Evolutionary conservation across 148 eudicot species (phyloP).

Genomic region (Camellia sinensis): DNA sequence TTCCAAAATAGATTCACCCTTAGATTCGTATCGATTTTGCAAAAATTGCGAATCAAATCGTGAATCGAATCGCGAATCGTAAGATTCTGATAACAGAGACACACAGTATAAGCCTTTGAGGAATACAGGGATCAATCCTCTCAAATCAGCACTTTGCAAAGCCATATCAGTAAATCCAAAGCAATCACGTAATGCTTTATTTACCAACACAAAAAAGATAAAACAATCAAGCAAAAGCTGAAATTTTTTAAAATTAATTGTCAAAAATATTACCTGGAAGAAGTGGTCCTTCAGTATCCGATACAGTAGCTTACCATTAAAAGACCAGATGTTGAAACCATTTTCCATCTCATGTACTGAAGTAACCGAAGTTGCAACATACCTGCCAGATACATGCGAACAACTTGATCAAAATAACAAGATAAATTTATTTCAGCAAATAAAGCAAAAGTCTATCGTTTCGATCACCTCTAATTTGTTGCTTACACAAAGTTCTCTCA

Average conservation of each 20-base stretch:
- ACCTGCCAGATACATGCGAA: constrained; percentile 38
- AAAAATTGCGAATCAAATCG: no score
- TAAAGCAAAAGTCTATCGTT: neutral
- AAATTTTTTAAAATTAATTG: no score
- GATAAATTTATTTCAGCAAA: neutral
- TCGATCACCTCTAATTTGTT: neutral
- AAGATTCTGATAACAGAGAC: no score
- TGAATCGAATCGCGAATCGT: no score
- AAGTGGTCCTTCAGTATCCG: constrained; percentile 86
- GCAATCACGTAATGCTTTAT: neutral
- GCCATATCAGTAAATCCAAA: neutral
- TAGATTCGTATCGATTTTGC: no score
- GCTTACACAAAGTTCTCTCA: neutral
- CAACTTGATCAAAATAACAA: neutral
- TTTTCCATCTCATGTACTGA: constrained; percentile 98
- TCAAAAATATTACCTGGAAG: constrained; percentile 62
- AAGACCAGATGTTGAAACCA: constrained; percentile 94
- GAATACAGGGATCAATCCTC: neutral
- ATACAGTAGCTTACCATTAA: constrained; percentile 78
- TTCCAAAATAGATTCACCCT: no score
- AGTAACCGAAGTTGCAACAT: constrained; percentile 86
- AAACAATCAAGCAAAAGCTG: neutral
- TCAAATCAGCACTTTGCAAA: neutral
- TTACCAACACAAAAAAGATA: neutral
- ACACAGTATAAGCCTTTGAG: neutral